phyloP scores from a whole-genome alignment of 2,329 filamentous ascomycete genomes.

The Fusarium austroafricanum region DNA sequence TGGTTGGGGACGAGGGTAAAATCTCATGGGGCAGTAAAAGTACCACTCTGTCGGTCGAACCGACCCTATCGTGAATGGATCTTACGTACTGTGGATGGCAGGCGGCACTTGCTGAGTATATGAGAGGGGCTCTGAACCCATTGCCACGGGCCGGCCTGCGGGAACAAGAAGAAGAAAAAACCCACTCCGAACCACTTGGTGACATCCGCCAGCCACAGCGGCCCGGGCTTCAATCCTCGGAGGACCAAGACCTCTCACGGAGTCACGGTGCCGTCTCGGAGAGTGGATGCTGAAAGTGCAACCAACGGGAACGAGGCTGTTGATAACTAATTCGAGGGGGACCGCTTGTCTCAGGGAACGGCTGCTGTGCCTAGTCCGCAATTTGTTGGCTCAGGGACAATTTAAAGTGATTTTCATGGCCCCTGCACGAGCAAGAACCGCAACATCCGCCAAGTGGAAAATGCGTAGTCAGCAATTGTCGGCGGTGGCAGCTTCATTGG shows the following conservation, averaged over 20 bases:
- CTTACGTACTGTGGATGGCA: constrained; percentile 27
- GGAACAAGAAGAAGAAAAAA: constrained; percentile 34
- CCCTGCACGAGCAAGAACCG: constrained; percentile 33
- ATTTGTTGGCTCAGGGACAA: constrained; percentile 31
- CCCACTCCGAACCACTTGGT: constrained; percentile 42
- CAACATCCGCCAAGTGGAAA: constrained; percentile 30
- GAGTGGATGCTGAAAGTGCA: constrained; percentile 18
- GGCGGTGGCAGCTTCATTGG: constrained; percentile 38
- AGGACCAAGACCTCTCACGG: constrained; percentile 30
- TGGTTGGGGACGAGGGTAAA: constrained; percentile 43
- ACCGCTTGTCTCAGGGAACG: constrained; percentile 36
- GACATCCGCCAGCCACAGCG: constrained; percentile 31
- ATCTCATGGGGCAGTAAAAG: constrained; percentile 13
- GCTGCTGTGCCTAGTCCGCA: constrained; percentile 13
- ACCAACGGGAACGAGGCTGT: constrained; percentile 37
- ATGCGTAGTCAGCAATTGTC: constrained; percentile 14
- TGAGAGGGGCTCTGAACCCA: constrained; percentile 38
- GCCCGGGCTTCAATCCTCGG: constrained; percentile 27
- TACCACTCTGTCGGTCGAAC: constrained; percentile 29
- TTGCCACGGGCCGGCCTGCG: constrained; percentile 38
- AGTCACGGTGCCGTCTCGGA: constrained; percentile 16
- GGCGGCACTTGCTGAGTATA: constrained; percentile 22
- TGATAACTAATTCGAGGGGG: constrained; percentile 41
- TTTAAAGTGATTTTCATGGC: constrained; percentile 35
- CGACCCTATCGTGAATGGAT: constrained; percentile 1